Evolutionary conservation across 106 monocot species (phyloP), one percentile per base, ranked within the genome.

Genomic region (Phalaenopsis equestris): DNA sequence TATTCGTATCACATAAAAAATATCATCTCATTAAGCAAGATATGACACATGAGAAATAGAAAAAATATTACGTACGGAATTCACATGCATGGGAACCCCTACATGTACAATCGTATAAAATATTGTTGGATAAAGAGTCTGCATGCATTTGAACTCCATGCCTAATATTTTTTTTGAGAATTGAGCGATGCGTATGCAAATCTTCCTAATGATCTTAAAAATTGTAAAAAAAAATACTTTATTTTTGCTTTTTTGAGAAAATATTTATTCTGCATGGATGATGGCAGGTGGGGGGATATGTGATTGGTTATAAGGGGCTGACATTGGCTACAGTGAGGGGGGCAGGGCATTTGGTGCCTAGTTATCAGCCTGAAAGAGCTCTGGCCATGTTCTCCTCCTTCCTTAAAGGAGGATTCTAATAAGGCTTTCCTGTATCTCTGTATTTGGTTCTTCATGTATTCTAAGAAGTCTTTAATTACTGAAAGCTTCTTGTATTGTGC

Each of bases 261-360:
- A 37, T 10, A 5, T 70, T 5, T 70, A 23, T 19, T 19, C 0
- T 75, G 43, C 10, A 19, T 30, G 30, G 30, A 30, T 49, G 37
- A 46, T 72, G 45, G 1, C 55, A 85, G 85, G 85, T 85, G 39
- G 84, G 80, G 36, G 84, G 84, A 11, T 84, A 84, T 84, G 84
- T 84, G 1, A 75, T 80, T 37, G 80, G 49, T 11, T 84, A 84
- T 47, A 76, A 76, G 38, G 80, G 84, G 12, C n/a, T 84, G 21
- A 77, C 80, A 41, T 56, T 84, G 12, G 80, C 70, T 3, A 84
- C 84, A 36, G 84, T 84, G 21, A 74, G 84, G 57, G 84, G 84
- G 23, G 73, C 84, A 36, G 79, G 84, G 2, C 84, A 84, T 24
- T 16, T 46, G 30, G 84, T 84, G 19, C 84, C 84, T n/a, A 75